phyloP scores from a whole-genome alignment of 1,139 yeast genomes.

The Wickerhamomyces sp. region DNA sequence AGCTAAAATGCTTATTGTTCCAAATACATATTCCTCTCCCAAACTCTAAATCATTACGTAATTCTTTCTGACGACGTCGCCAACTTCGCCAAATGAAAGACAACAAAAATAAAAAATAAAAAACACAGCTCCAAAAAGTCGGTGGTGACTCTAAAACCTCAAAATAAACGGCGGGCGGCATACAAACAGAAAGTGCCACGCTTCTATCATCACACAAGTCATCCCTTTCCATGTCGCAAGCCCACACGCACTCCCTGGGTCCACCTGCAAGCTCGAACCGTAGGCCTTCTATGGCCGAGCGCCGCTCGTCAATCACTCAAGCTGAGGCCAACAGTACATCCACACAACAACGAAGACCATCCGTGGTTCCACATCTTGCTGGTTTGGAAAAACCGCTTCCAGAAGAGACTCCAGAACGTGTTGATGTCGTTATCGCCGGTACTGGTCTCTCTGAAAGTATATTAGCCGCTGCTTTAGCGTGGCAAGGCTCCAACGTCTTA shows the following conservation, averaged over 20 bases:
- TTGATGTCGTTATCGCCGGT: slow-evolving; percentile 87
- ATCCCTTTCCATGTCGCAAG: too few species aligned
- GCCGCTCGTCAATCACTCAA: slow-evolving; percentile 36
- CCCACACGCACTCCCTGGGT: not conserved
- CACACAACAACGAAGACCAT: slow-evolving; percentile 49
- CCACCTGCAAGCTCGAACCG: slow-evolving; percentile 23
- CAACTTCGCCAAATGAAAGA: too few species aligned
- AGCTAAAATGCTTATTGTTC: too few species aligned
- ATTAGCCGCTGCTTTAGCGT: slow-evolving; percentile 87
- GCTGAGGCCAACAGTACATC: slow-evolving; percentile 1
- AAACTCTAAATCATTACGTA: too few species aligned
- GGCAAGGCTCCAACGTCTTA: slow-evolving; percentile 91
- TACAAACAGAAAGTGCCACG: too few species aligned
- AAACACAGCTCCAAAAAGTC: too few species aligned
- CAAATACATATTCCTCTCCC: too few species aligned
- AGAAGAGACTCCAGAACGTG: slow-evolving; percentile 48
- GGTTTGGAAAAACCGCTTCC: slow-evolving; percentile 67
- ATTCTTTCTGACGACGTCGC: too few species aligned
- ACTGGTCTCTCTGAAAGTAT: slow-evolving; percentile 89
- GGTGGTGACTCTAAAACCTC: too few species aligned
- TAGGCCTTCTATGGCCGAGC: slow-evolving; percentile 70
- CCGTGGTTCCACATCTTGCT: slow-evolving; percentile 72
- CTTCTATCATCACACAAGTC: too few species aligned
- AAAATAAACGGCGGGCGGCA: too few species aligned
- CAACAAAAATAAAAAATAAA: too few species aligned